These are phyloP conservation scores for Tillandsia leiboldiana DNA, from an alignment of 176 grass and related monocot species.

Conservation along the genomic window DNA sequence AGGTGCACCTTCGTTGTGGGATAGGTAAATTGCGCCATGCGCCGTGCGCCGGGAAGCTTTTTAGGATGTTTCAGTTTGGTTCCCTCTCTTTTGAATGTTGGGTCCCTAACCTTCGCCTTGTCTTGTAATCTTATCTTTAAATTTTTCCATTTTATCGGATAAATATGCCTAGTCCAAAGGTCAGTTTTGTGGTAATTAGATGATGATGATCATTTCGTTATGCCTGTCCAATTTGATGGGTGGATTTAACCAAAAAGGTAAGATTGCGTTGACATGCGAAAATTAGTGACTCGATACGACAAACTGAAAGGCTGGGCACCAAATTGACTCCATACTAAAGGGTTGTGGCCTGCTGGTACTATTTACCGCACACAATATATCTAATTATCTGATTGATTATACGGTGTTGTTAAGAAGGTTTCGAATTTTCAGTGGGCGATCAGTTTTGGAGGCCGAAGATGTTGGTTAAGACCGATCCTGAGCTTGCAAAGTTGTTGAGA, in stretches of 20 bases:
- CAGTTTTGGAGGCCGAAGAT: slow-evolving; percentile 73
- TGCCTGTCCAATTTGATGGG: too few species aligned
- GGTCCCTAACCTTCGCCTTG: not conserved
- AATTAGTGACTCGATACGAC: too few species aligned
- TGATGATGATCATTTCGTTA: too few species aligned
- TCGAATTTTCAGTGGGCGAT: slow-evolving; percentile 41
- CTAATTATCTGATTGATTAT: not conserved
- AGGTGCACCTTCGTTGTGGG: slow-evolving; percentile 24
- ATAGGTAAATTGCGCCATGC: not conserved
- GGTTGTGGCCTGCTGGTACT: not conserved
- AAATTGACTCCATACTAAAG: too few species aligned
- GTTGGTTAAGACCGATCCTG: slow-evolving; percentile 44
- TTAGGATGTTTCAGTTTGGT: slow-evolving; percentile 6
- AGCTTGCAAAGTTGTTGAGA: slow-evolving; percentile 43
- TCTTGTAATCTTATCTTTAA: not conserved
- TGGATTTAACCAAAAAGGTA: too few species aligned
- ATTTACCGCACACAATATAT: not conserved
- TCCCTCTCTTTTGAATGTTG: slow-evolving; percentile 16
- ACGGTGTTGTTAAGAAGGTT: not conserved
- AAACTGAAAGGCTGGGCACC: too few species aligned
- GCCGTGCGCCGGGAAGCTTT: too few species aligned
- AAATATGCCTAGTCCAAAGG: too few species aligned
- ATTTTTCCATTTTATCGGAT: too few species aligned
- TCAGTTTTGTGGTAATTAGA: too few species aligned
- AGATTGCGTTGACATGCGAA: too few species aligned